Conservation (phyloP, 352 stramenopile genomes). For the Poterioochromonas sp. region DNA sequence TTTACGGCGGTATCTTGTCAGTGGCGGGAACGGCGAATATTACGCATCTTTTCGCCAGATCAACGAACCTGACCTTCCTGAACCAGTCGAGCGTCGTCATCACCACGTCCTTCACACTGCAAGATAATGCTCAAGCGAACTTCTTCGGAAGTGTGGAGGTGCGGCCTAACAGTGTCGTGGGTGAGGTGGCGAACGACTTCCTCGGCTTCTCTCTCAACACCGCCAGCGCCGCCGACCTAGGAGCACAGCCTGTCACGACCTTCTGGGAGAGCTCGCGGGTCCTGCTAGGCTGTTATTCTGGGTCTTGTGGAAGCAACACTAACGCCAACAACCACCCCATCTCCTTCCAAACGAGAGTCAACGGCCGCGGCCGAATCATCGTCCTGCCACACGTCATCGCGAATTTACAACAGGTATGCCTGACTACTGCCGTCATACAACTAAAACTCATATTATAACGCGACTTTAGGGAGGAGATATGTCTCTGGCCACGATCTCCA, state of each 20-base stretch:
- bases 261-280: too few relatives aligned
- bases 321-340: neutral
- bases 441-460: neutral
- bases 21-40: neutral
- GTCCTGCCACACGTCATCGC: neutral
- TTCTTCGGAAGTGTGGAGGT: too few relatives aligned
- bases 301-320: neutral
- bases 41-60: too few relatives aligned
- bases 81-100: neutral
- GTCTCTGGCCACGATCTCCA: neutral
- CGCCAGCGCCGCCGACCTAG: too few relatives aligned
- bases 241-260: too few relatives aligned
- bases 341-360: neutral
- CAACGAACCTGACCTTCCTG: neutral
- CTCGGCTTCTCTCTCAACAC: too few relatives aligned
- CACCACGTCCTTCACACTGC: neutral
- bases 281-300: neutral
- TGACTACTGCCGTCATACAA: too few relatives aligned
- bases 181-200: too few relatives aligned
- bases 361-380: neutral
- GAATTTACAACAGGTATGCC: neutral
- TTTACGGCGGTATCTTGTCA: neutral
- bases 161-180: too few relatives aligned
- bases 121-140: neutral
- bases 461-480: constrained; percentile 1